Base-by-base conservation (phyloP, 163 green algal species). In the Chloroidium sp. region DNA sequence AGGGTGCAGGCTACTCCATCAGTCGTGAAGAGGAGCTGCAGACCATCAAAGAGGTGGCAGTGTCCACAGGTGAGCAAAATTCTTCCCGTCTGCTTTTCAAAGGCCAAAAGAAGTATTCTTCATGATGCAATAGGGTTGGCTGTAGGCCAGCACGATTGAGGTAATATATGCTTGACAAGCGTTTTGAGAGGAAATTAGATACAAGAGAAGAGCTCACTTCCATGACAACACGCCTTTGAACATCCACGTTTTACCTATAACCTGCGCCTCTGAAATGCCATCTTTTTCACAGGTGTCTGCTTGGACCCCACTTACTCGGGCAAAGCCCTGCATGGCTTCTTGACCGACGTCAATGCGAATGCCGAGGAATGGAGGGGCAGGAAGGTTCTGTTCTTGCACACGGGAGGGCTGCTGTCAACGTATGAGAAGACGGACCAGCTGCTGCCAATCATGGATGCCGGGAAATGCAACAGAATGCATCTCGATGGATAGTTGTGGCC, bases 291-390 rank as follows among this genome's bases (percentile, higher is more conserved):
- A 89, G 86, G 87, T 76, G 69, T 92, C 3, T 78, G 98, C 2
- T 80, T 98, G n/a, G 95, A 98, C 86, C 93, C 95, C 0, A 93
- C 98, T 61, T 98, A 98, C 86, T 93, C 89, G 13, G 94, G 95
- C 77, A 98, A 98, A 84, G 95, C 94, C 0, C 61, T 95, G 2
- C 85, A 94, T 74, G 82, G 61, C 0, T 81, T 98, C 68, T 76
- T 97, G 62, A 2, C 74, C 4, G 90, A 95, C 10, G 93, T 98
- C 77, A 59, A 61, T 14, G 76, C 78, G 0, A 72, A 90, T 0
- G 90, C 93, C 13, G 87, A 85, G 1, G 78, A 89, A 57, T 98
- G 95, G 95, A 75, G 68, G 3, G 91, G 92, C 0, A 86, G 90
- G 2, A 89, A 87, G 69, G 88, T 98, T 69, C 85, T 98, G 61